Conservation (phyloP, 306 rosid genomes). For the Parietaria judaica region DNA sequence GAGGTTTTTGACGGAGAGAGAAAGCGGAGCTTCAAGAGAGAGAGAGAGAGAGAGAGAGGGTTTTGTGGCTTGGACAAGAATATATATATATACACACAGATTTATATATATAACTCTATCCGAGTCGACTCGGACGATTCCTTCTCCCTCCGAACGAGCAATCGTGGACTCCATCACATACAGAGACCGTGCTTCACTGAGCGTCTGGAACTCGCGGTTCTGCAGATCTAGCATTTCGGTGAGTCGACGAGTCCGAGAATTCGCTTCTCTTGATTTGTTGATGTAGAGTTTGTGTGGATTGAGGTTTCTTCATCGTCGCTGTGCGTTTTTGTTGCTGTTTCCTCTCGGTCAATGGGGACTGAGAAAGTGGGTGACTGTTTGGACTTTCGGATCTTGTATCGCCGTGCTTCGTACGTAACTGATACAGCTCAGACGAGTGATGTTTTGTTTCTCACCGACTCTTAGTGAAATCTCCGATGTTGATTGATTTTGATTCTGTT, state of each 20-base stretch:
- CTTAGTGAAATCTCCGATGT: not conserved
- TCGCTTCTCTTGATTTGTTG: constrained; percentile 12
- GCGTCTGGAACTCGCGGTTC: constrained; percentile 7
- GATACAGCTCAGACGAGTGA: not conserved
- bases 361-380: not conserved
- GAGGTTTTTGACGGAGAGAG: too few relatives aligned
- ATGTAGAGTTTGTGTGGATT: not conserved
- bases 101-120: not conserved
- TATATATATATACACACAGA: not conserved
- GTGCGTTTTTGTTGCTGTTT: not conserved
- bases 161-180: not conserved
- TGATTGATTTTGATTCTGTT: not conserved
- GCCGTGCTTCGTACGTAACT: not conserved
- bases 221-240: constrained; percentile 51
- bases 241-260: constrained; percentile 27
- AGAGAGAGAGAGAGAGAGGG: constrained; percentile 16
- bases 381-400: too few relatives aligned
- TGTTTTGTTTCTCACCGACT: too few relatives aligned
- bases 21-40: not conserved
- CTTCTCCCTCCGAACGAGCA: constrained; percentile 13
- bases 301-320: not conserved
- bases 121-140: constrained; percentile 47
- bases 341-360: not conserved
- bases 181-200: not conserved
- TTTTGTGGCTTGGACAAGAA: constrained; percentile 22